Base-by-base conservation (phyloP, 768 basidiomycete species). In the Mycena amicta region DNA sequence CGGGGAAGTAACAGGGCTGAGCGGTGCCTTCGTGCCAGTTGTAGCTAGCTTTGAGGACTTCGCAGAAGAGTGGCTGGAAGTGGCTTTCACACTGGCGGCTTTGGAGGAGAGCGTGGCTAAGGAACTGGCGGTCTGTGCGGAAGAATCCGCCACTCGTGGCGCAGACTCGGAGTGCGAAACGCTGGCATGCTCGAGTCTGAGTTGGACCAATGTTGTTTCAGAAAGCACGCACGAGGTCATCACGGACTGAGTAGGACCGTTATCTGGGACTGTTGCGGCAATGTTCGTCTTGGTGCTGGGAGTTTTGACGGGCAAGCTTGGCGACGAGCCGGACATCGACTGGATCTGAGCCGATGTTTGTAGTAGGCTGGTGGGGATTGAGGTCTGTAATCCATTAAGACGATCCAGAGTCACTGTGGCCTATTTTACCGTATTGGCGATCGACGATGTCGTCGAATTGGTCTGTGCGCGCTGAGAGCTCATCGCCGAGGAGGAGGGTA, bases 371-470 rank as follows among this genome's bases (percentile, higher is more conserved):
- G 33, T 8, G 33, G 33, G 11, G 33, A 37, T 18, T 37, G 33
- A 37, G 18, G 11, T 37, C 18, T n/a, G n/a, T n/a, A n/a, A n/a
- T n/a, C n/a, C n/a, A n/a, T n/a, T n/a, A n/a, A n/a, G n/a, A n/a
- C n/a, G n/a, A n/a, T n/a, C n/a, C n/a, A n/a, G n/a, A n/a, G n/a
- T n/a, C n/a, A n/a, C n/a, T n/a, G n/a, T n/a, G n/a, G n/a, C n/a
- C n/a, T n/a, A n/a, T n/a, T n/a, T 8, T 37, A 37, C 33, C 18
- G 33, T 8, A 37, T 37, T 37, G 8, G 33, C 33, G 33, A 18
- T 8, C 33, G 50, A 54, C 56, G 29, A 33, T 26, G 12, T 61
- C 52, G 46, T 22, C 15, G 51, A 56, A 20, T 52, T 13, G 29
- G 41, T 51, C n/a, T n/a, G n/a, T n/a, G n/a, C n/a, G n/a, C n/a